Conservation (phyloP, 495 filamentous ascomycete genomes). For the Penicillium silybi region DNA sequence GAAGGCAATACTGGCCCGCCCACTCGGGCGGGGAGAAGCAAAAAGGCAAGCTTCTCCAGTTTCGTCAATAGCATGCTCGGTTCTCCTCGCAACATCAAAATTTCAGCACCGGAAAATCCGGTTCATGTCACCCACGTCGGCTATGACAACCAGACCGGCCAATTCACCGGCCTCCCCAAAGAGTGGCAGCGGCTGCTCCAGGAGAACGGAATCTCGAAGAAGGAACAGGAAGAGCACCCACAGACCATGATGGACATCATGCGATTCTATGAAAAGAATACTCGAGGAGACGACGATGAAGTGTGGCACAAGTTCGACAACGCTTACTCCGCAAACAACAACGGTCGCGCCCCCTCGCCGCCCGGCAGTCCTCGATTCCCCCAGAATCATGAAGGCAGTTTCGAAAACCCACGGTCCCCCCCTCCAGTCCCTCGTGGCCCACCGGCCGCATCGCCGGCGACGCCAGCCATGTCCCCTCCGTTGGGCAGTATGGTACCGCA, state of each 20-base stretch:
- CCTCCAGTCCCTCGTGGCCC: slow-evolving; percentile 75
- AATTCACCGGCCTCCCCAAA: slow-evolving; percentile 94
- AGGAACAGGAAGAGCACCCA: slow-evolving; percentile 91
- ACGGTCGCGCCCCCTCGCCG: slow-evolving; percentile 58
- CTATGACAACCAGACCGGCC: slow-evolving; percentile 92
- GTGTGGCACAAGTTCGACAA: slow-evolving; percentile 95
- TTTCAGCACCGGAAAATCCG: slow-evolving; percentile 93
- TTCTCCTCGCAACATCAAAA: slow-evolving; percentile 77
- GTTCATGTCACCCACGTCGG: slow-evolving; percentile 98
- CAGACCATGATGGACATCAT: slow-evolving; percentile 94
- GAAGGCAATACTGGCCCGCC: slow-evolving; percentile 62
- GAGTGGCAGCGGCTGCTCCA: slow-evolving; percentile 96
- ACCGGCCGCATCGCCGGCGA: slow-evolving; percentile 13
- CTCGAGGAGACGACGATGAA: slow-evolving; percentile 77
- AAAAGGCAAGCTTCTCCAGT: slow-evolving; percentile 92
- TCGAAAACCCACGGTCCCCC: slow-evolving; percentile 92
- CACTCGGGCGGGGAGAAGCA: slow-evolving; percentile 57
- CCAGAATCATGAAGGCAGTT: slow-evolving; percentile 84
- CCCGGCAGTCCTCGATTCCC: slow-evolving; percentile 91
- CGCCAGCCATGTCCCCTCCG: slow-evolving; percentile 28
- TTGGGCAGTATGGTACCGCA: slow-evolving; percentile 38
- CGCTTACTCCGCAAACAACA: slow-evolving; percentile 56
- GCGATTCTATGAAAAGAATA: slow-evolving; percentile 91
- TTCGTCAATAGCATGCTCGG: slow-evolving; percentile 93
- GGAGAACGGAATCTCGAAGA: slow-evolving; percentile 93